Base-by-base conservation (phyloP, 2,329 filamentous ascomycete genomes). In the Penicillium glabrum region DNA sequence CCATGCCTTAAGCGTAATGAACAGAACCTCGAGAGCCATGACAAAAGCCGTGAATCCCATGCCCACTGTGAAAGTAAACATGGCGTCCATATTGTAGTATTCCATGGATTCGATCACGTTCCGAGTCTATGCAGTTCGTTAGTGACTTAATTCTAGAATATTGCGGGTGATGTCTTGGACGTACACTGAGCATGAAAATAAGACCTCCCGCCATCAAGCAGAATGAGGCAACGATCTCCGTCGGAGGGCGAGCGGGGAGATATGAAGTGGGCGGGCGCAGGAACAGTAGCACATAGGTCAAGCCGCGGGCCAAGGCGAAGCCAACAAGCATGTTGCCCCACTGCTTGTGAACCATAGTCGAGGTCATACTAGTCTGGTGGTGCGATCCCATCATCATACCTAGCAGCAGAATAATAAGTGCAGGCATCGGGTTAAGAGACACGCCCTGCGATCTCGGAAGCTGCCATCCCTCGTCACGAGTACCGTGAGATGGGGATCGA, bases 381-480 rank as follows among this genome's bases (percentile, higher is more conserved):
- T 98, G 93, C 26, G 90, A 91, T 69, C 89, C 89, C 93, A 98
- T 98, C 90, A 96, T 95, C 71, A 93, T 85, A 33, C 95, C 95
- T 1, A 97, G 81, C 1, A 97, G 80, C 56, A 97, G 80, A 63
- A 98, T 93, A 48, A 96, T 85, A 4, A 98, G 80, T 1, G 88
- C 90, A 0, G 93, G 95, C 65, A 98, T 85, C 0, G 93, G 93
- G 72, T 98, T 97, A 71, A 95, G 81, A 1, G 93, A 90, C 62
- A 92, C 84, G 13, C 80, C 77, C 72, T 96, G 93, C 9, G 86
- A 84, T 53, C 80, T 82, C 0, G 91, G 91, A 19, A 82, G 72
- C 51, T 81, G 76, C 72, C 85, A 84, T 19, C 76, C 69, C 66
- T 82, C 77, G 59, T 83, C 77, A 14, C 81, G 74, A 26, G 74